Conservation (phyloP, 2,329 filamentous ascomycete genomes). For the Colletotrichum cordylinicola region DNA sequence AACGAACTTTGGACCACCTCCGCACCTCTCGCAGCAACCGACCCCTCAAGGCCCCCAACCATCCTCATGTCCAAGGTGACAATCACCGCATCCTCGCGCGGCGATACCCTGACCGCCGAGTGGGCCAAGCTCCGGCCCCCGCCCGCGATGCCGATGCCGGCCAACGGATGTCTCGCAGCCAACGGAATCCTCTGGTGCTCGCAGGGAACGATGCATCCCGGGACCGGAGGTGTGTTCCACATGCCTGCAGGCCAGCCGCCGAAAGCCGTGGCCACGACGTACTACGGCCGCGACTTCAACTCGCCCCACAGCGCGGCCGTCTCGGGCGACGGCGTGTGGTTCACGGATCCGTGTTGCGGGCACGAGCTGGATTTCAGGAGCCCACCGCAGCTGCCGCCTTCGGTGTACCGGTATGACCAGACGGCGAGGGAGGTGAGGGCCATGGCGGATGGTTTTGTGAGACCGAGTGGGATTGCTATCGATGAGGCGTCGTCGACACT, state of each 20-base stretch:
- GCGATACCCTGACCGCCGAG: slow-evolving; percentile 34
- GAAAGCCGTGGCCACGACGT: slow-evolving; percentile 43
- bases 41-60: slow-evolving; percentile 41
- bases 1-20: slow-evolving; percentile 54
- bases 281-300: slow-evolving; percentile 52
- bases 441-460: slow-evolving; percentile 50
- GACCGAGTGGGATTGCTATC: slow-evolving; percentile 48
- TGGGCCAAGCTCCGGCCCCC: slow-evolving; percentile 50
- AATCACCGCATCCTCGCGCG: slow-evolving; percentile 30
- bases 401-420: slow-evolving; percentile 53
- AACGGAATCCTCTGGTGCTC: slow-evolving; percentile 47
- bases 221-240: slow-evolving; percentile 20
- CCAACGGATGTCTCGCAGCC: slow-evolving; percentile 45
- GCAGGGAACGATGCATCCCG: slow-evolving; percentile 35
- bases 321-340: slow-evolving; percentile 51
- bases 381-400: slow-evolving; percentile 48
- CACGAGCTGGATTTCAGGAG: slow-evolving; percentile 50
- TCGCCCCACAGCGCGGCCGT: slow-evolving; percentile 48
- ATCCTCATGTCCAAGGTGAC: slow-evolving; percentile 52
- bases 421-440: slow-evolving; percentile 46
- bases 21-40: slow-evolving; percentile 42
- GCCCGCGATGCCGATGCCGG: slow-evolving; percentile 48
- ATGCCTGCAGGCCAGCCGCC: slow-evolving; percentile 28
- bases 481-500: slow-evolving; percentile 40
- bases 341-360: slow-evolving; percentile 52